Percentiles rank a stretch among this genome's conserved stretches.
phyloP scores from a whole-genome alignment of 306 rosid genomes.

The Vigna unguiculata region DNA sequence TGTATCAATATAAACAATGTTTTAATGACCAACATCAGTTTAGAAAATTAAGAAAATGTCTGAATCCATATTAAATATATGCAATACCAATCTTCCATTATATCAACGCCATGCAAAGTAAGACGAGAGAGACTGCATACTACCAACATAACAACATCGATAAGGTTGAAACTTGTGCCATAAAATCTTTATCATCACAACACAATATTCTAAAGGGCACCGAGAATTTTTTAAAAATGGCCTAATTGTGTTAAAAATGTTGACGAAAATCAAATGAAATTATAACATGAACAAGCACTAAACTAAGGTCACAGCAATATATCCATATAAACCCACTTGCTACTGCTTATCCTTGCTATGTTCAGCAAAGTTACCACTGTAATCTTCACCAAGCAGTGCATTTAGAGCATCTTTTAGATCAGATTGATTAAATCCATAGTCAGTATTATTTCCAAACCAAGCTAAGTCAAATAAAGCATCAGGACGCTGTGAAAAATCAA shows the following conservation, averaged over 20 bases:
- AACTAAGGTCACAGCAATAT: conserved; percentile 41
- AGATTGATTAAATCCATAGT: conserved; percentile 42
- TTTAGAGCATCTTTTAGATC: conserved; percentile 46
- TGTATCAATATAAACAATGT: too few species aligned
- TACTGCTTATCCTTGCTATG: conserved; percentile 28
- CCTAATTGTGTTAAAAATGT: conserved; percentile 2
- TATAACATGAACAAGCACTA: conserved; percentile 53
- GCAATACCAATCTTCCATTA: not conserved
- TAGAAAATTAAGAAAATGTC: too few species aligned
- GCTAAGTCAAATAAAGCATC: conserved; percentile 62
- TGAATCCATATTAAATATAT: too few species aligned
- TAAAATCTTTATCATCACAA: not conserved
- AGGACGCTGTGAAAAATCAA: conserved; percentile 45
- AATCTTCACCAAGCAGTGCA: conserved; percentile 55
- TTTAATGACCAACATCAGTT: too few species aligned
- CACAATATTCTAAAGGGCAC: not conserved
- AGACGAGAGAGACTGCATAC: not conserved
- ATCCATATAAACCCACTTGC: conserved; percentile 31
- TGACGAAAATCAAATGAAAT: conserved; percentile 52
- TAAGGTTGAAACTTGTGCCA: not conserved
- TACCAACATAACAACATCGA: not conserved
- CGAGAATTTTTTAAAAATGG: not conserved
- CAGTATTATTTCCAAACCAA: conserved; percentile 54
- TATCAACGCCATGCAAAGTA: conserved; percentile 20
- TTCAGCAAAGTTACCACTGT: conserved; percentile 4